These are phyloP conservation scores for Dactylonectria macrodidyma DNA, from an alignment of 2,329 filamentous ascomycete species.

Conservation along the genomic window DNA sequence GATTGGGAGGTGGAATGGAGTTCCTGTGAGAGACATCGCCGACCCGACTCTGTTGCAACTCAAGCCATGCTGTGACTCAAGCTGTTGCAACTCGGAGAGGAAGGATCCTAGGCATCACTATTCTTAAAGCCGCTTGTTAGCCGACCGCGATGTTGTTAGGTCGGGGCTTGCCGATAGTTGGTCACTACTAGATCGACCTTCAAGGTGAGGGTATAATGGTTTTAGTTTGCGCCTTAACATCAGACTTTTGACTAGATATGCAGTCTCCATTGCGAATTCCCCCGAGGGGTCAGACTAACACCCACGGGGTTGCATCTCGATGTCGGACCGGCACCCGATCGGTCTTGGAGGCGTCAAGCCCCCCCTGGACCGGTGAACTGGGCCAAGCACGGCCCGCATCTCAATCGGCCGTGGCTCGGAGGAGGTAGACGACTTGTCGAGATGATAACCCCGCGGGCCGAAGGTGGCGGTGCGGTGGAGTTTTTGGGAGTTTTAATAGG, in stretches of 20 bases:
- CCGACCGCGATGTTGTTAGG: neutral
- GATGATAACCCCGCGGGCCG: neutral
- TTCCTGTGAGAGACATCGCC: neutral
- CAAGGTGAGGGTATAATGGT: neutral
- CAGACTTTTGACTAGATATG: conserved; percentile 21
- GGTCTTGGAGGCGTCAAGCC: neutral
- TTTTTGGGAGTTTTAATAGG: neutral
- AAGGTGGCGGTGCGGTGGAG: neutral
- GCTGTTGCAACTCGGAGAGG: neutral
- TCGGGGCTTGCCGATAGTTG: conserved; percentile 4
- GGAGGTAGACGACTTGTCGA: conserved; percentile 4
- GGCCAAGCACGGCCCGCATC: conserved; percentile 11
- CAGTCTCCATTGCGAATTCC: neutral
- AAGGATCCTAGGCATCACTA: neutral
- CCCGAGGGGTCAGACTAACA: conserved; percentile 4
- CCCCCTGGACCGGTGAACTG: conserved; percentile 18
- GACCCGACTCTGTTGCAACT: neutral
- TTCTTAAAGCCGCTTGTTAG: neutral
- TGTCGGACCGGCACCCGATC: conserved; percentile 19
- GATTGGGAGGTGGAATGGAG: neutral
- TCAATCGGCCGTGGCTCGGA: conserved; percentile 15
- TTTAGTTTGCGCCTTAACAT: conserved; percentile 5
- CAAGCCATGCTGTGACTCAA: neutral
- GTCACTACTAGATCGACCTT: neutral
- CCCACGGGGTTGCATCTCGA: conserved; percentile 17